A percentile compares a stretch with the other conserved stretches of the same genome.
These are phyloP conservation scores for Mycena maculata DNA, from an alignment of 768 basidiomycete species.

Conservation along the genomic window DNA sequence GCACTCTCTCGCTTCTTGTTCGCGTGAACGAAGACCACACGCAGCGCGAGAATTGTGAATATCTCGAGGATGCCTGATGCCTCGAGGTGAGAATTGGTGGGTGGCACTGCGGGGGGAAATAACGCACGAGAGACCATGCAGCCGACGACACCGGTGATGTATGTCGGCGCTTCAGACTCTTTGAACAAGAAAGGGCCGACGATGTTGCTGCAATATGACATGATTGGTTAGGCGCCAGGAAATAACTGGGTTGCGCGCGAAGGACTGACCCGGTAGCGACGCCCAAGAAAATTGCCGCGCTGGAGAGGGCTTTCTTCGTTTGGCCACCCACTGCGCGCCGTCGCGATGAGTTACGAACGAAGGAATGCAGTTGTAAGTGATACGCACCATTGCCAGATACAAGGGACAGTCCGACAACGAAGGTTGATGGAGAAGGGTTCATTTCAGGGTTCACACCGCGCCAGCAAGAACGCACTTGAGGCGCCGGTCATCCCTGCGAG, in stretches of 20 bases:
- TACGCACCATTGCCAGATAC: conserved; percentile 50
- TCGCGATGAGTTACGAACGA: too few species aligned
- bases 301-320: conserved; percentile 39
- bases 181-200: conserved; percentile 43
- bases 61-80: conserved; percentile 41
- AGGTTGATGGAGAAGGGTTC: too few species aligned
- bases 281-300: conserved; percentile 37
- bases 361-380: too few species aligned
- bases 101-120: too few species aligned
- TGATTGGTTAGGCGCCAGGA: not conserved
- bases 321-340: conserved; percentile 44
- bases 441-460: too few species aligned
- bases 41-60: conserved; percentile 39
- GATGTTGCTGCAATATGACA: conserved; percentile 34
- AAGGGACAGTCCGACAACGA: conserved; percentile 46
- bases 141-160: conserved; percentile 39
- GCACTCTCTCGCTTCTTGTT: conserved; percentile 36
- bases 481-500: conserved; percentile 40
- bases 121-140: conserved; percentile 41
- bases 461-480: conserved; percentile 42
- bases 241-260: not conserved
- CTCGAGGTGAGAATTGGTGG: too few species aligned
- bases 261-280: conserved; percentile 35
- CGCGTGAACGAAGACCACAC: conserved; percentile 33
- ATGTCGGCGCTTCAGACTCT: conserved; percentile 36